phyloP scores from a whole-genome alignment of 169 alveolate species.

The Plasmodium gonderi region DNA sequence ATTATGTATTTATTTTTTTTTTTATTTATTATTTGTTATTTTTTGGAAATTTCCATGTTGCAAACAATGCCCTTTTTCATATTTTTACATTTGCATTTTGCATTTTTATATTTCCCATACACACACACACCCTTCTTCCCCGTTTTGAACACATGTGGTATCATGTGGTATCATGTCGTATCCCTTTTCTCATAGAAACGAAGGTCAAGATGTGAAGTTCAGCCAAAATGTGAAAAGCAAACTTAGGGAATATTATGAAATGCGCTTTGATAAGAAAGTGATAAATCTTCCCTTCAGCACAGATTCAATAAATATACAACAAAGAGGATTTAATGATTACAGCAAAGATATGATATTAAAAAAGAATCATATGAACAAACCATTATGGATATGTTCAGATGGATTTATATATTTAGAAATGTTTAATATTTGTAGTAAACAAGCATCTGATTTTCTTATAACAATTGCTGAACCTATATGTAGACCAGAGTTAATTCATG shows the following conservation, averaged over 20 bases:
- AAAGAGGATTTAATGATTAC: constrained; percentile 88
- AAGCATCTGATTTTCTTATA: constrained; percentile 96
- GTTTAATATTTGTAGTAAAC: constrained; percentile 87
- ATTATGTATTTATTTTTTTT: background rate
- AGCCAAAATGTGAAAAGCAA: constrained; percentile 31
- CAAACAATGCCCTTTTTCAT: no score
- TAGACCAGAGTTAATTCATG: constrained; percentile 97
- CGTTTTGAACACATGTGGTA: no score
- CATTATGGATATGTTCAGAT: constrained; percentile 93
- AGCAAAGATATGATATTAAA: constrained; percentile 83
- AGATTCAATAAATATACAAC: constrained; percentile 84
- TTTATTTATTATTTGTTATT: no score
- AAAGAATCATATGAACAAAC: constrained; percentile 86
- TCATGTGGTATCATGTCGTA: background rate
- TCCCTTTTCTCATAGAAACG: background rate
- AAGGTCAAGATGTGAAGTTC: constrained; percentile 11
- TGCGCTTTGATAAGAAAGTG: constrained; percentile 66
- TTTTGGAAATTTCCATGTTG: no score
- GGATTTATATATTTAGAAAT: constrained; percentile 89
- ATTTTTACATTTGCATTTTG: background rate
- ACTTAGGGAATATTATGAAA: constrained; percentile 59
- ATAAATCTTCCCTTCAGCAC: constrained; percentile 84
- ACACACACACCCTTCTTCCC: background rate
- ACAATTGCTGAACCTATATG: constrained; percentile 98
- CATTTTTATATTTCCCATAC: background rate